These are phyloP conservation scores for Cardamine resedifolia DNA, from an alignment of 345 rosid genomes.

Conservation along the genomic window DNA sequence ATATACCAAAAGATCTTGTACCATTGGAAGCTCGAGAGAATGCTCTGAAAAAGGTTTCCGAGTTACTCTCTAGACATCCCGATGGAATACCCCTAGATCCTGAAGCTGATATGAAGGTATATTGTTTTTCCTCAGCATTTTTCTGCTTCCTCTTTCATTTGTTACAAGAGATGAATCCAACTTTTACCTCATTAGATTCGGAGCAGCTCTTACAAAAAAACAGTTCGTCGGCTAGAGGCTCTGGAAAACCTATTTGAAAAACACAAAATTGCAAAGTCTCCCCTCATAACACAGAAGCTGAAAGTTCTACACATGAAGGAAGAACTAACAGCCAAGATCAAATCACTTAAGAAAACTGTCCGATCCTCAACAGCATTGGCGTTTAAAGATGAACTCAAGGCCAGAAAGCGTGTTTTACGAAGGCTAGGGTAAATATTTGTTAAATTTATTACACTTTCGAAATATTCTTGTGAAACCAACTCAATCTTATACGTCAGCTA, in stretches of 20 bases:
- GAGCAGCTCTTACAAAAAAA: conserved; percentile 74
- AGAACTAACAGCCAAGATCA: conserved; percentile 76
- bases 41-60: conserved; percentile 73
- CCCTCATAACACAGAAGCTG: conserved; percentile 76
- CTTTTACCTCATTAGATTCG: conserved; percentile 54
- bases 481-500: background rate
- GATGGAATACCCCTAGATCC: conserved; percentile 82
- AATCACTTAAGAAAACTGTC: conserved; percentile 69
- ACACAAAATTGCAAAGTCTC: conserved; percentile 88
- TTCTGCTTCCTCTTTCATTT: conserved; percentile 12
- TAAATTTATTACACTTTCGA: background rate
- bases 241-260: conserved; percentile 80
- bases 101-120: conserved; percentile 87
- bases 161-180: conserved; percentile 10
- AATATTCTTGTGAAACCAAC: background rate
- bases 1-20: conserved; percentile 78
- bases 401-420: conserved; percentile 91
- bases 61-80: conserved; percentile 77
- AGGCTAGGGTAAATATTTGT: conserved; percentile 70
- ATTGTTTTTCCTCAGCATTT: background rate
- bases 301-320: conserved; percentile 74
- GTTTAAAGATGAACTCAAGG: conserved; percentile 96
- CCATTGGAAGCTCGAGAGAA: conserved; percentile 87
- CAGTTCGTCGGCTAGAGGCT: conserved; percentile 78
- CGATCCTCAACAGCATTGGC: conserved; percentile 80